A percentile compares a stretch with the other conserved stretches of the same genome.
Evolutionary conservation across 2,329 filamentous ascomycete genomes (phyloP).

Genomic region (Podosphaera leucotricha): DNA sequence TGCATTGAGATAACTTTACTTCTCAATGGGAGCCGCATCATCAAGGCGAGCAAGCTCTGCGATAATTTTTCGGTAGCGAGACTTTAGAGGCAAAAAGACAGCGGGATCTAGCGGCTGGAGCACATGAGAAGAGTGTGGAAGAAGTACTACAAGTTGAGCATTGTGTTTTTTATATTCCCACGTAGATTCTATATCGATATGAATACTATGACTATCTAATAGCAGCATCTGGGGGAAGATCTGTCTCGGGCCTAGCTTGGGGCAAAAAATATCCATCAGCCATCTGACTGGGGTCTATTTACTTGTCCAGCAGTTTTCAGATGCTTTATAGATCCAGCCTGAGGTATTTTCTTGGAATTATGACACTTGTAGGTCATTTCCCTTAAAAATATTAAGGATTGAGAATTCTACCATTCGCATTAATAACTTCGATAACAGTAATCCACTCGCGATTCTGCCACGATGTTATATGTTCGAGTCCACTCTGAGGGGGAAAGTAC

Average conservation of each 20-base stretch:
- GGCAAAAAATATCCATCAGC: conserved; percentile 13
- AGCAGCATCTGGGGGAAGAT: conserved; percentile 25
- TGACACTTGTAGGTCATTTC: conserved; percentile 1
- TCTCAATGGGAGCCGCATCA: background rate
- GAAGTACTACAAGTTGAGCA: background rate
- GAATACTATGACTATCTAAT: conserved; percentile 41
- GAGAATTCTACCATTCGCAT: conserved; percentile 8
- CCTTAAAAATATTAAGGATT: conserved; percentile 11
- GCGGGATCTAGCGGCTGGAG: conserved; percentile 17
- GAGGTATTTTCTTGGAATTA: conserved; percentile 5
- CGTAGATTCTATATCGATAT: background rate
- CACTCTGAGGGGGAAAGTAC: too few species aligned
- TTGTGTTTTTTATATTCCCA: background rate
- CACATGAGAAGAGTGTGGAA: conserved; percentile 15
- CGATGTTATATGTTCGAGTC: too few species aligned
- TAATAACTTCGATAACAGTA: too few species aligned
- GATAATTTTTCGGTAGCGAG: background rate
- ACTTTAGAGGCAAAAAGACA: conserved; percentile 9
- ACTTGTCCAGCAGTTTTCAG: conserved; percentile 14
- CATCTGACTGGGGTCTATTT: conserved; percentile 10
- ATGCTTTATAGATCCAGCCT: conserved; percentile 9
- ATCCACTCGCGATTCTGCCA: conserved; percentile 11
- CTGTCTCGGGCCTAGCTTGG: conserved; percentile 11
- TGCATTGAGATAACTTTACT: background rate
- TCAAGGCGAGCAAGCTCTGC: background rate